Conservation (phyloP, 495 filamentous ascomycete species). For the Bombardia bombarda region DNA sequence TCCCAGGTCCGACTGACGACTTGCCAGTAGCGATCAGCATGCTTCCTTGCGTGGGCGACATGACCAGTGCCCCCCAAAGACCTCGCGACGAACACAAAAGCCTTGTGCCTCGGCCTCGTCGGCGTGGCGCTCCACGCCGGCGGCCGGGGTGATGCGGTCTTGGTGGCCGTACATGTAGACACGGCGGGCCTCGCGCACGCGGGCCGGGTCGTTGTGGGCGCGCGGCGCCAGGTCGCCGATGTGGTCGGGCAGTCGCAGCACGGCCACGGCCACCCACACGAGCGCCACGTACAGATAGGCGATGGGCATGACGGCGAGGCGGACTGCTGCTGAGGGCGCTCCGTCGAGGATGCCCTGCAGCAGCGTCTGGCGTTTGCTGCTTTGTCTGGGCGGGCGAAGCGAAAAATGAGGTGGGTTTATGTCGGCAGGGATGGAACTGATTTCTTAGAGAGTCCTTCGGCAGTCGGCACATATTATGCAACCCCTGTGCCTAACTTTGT, state of each 20-base stretch:
- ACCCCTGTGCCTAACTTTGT: no score
- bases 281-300: conserved; percentile 14
- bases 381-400: neutral
- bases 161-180: conserved; percentile 25
- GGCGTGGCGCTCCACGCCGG: conserved; percentile 22
- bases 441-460: neutral
- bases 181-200: conserved; percentile 20
- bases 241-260: conserved; percentile 15
- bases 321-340: conserved; percentile 12
- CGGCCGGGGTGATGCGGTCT: conserved; percentile 24
- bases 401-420: neutral
- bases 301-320: conserved; percentile 16
- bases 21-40: conserved; percentile 23
- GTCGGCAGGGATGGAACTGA: neutral
- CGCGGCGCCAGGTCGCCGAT: conserved; percentile 17
- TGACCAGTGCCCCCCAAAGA: conserved; percentile 22
- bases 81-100: conserved; percentile 17
- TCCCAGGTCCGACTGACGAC: conserved; percentile 22
- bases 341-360: conserved; percentile 19
- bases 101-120: conserved; percentile 14
- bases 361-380: conserved; percentile 1
- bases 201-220: conserved; percentile 18
- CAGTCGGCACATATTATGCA: no score
- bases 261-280: conserved; percentile 17
- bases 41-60: conserved; percentile 24